These are phyloP conservation scores for Sarocladiaceae sp. DNA, from an alignment of 2,329 filamentous ascomycete genomes.

Conservation along the genomic window DNA sequence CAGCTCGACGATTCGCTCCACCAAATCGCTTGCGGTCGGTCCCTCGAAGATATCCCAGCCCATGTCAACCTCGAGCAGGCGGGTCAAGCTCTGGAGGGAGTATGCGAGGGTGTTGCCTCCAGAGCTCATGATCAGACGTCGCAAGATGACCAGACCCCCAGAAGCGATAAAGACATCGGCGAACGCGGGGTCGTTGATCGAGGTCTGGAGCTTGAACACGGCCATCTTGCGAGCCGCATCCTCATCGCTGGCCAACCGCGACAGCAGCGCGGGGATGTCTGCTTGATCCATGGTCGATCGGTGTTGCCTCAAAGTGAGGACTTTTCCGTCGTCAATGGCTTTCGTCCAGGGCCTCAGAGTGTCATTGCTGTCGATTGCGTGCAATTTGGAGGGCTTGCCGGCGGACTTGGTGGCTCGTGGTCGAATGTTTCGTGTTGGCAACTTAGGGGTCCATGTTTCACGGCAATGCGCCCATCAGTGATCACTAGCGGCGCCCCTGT, in stretches of 20 bases:
- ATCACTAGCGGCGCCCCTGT: no score
- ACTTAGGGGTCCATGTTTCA: no score
- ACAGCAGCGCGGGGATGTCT: slow-evolving; percentile 58
- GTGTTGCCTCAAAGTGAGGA: slow-evolving; percentile 4
- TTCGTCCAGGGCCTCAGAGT: neutral
- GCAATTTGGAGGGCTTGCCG: no score
- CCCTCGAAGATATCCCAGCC: slow-evolving; percentile 86
- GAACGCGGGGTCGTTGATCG: slow-evolving; percentile 93
- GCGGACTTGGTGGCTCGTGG: no score
- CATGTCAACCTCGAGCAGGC: slow-evolving; percentile 91
- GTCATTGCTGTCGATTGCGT: neutral
- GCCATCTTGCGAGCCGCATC: slow-evolving; percentile 97
- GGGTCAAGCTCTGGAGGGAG: slow-evolving; percentile 79
- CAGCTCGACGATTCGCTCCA: slow-evolving; percentile 76
- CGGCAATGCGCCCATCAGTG: no score
- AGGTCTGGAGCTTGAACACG: slow-evolving; percentile 93
- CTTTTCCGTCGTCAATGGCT: neutral
- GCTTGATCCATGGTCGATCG: slow-evolving; percentile 52
- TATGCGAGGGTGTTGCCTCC: slow-evolving; percentile 95
- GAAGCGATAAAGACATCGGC: slow-evolving; percentile 93
- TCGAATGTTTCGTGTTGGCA: no score
- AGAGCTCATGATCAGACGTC: slow-evolving; percentile 75
- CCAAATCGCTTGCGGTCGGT: slow-evolving; percentile 56
- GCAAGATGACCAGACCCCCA: slow-evolving; percentile 74
- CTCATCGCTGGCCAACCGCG: slow-evolving; percentile 62